Conservation (phyloP, 371 early-diverging fungal species). For the Rhizopus arrhizus region DNA sequence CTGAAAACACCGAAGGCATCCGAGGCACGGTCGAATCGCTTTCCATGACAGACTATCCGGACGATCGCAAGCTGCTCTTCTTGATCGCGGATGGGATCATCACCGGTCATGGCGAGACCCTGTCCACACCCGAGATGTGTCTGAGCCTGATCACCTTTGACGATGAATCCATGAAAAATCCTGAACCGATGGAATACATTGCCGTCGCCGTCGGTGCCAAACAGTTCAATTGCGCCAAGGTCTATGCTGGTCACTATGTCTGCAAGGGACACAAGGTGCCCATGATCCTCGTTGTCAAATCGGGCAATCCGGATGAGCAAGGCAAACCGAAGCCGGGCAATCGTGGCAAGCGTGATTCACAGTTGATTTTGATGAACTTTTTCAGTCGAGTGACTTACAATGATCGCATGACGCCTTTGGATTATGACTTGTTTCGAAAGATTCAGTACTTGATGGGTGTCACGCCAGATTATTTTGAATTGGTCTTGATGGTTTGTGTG, state of each 20-base stretch:
- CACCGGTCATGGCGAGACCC: constrained; percentile 79
- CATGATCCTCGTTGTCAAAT: constrained; percentile 81
- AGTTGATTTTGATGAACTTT: constrained; percentile 94
- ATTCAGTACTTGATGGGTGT: constrained; percentile 76
- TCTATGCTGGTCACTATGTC: constrained; percentile 93
- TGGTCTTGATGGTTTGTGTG: constrained; percentile 77
- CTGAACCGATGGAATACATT: constrained; percentile 76
- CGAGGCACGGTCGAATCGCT: constrained; percentile 92
- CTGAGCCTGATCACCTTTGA: constrained; percentile 63
- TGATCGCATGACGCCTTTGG: constrained; percentile 87
- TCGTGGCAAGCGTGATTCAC: constrained; percentile 96
- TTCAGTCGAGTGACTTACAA: constrained; percentile 84
- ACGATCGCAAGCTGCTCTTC: constrained; percentile 90
- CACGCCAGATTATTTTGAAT: constrained; percentile 82
- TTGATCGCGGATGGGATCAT: constrained; percentile 93
- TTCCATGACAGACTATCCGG: constrained; percentile 87
- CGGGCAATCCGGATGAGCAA: constrained; percentile 76
- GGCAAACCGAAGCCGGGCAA: constrained; percentile 88
- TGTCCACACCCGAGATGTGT: constrained; percentile 83
- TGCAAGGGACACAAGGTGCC: constrained; percentile 69
- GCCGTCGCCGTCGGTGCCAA: constrained; percentile 89
- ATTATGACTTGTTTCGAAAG: constrained; percentile 87
- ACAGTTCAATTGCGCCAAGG: constrained; percentile 88
- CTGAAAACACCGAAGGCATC: constrained; percentile 89
- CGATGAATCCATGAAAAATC: constrained; percentile 57